These are phyloP conservation scores for Schwanniomyces pseudopolymorphus DNA, from an alignment of 805 yeast species.

Conservation along the genomic window DNA sequence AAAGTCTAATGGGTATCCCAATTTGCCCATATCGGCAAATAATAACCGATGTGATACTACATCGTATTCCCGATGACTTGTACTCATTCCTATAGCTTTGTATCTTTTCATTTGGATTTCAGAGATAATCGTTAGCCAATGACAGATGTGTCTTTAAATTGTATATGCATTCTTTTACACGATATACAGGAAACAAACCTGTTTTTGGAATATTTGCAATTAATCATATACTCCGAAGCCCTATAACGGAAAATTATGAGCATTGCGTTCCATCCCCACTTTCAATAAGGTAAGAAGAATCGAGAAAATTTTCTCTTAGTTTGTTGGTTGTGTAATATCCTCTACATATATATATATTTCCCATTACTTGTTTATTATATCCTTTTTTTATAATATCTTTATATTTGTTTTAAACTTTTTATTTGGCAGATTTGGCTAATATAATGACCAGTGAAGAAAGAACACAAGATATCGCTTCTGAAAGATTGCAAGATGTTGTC, in stretches of 20 bases:
- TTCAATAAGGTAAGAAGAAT: neutral
- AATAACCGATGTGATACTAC: neutral
- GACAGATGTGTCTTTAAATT: neutral
- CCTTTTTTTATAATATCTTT: neutral
- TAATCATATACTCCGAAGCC: neutral
- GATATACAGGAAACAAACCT: neutral
- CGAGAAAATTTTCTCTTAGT: neutral
- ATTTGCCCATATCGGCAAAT: neutral
- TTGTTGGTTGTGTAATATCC: neutral
- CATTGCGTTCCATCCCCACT: neutral
- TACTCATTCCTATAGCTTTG: neutral
- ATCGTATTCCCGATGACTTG: neutral
- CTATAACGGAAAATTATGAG: neutral
- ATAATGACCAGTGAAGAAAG: neutral
- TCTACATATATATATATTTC: neutral
- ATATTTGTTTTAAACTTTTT: neutral
- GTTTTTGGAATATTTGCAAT: neutral
- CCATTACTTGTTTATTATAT: neutral
- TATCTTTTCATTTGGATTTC: neutral
- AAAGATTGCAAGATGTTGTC: neutral
- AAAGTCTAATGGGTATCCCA: no score
- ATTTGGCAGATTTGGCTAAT: neutral
- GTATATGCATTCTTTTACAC: neutral
- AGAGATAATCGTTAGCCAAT: neutral
- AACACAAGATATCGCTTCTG: neutral